Base-by-base conservation (phyloP, 2,329 filamentous ascomycete species). In the Apiospora malaysiana region DNA sequence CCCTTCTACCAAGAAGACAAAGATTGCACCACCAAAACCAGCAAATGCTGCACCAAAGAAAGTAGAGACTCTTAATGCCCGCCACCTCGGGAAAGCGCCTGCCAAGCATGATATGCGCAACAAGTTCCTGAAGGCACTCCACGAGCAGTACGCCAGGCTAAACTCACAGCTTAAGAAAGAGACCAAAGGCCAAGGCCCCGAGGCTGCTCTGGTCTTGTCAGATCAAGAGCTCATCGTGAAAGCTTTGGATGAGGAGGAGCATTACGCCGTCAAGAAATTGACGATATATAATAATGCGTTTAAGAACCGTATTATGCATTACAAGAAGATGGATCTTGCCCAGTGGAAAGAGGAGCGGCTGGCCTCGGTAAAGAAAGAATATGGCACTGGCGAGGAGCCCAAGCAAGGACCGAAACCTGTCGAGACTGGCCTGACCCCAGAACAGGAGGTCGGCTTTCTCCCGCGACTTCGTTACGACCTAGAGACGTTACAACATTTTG, bases 221-320 rank as follows among this genome's bases (percentile, higher is more conserved):
- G 85, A 89, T 1, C 90, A 93, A 77, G 88, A 91, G 65, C 84
- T 95, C 27, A 92, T 94, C 72, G 88, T 87, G 74, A 84, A 89
- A 72, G 89, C 90, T 0, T 83, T 95, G 1, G 92, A 95, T 74
- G 90, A 95, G 72, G 97, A 99, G 82, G 91, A 97, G 78, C 88
- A 88, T 46, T 84, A 90, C 9, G 94, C 94, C 0, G 85, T 85
- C 16, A 89, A 91, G 21, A 91, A 91, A 72, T 83, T 87, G 1
- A 82, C 87, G 0, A 89, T 98, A 40, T 99, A 99, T 43, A 85
- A 88, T 9, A 97, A 97, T 76, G 85, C 94, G 37, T 90, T 98
- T 79, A 97, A 95, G 78, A 93, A 94, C 74, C 90, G 90, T 45
- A 92, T 98, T 71, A 87, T 92, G 76, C 86, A 86, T 59, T 90